Conservation (phyloP, 2,329 filamentous ascomycete species). For the Xylariaceae sp. region DNA sequence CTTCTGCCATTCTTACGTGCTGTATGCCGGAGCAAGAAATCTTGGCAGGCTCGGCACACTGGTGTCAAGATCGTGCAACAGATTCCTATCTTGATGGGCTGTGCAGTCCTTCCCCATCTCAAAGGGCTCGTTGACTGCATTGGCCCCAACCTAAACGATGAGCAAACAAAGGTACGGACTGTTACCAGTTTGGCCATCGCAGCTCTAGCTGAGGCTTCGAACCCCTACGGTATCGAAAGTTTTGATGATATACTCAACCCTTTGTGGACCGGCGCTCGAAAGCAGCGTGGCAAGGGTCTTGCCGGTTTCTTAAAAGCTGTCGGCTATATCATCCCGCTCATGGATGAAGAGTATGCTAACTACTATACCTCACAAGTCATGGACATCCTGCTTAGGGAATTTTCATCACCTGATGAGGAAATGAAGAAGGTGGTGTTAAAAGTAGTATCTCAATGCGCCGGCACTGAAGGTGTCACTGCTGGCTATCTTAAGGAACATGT, state of each 20-base stretch:
- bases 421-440: constrained; percentile 99
- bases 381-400: constrained; percentile 95
- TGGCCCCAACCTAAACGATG: constrained; percentile 90
- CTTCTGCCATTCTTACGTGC: constrained; percentile 91
- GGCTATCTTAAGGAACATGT: constrained; percentile 95
- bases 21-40: constrained; percentile 97
- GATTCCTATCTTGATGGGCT: constrained; percentile 98
- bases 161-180: constrained; percentile 95
- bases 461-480: constrained; percentile 90
- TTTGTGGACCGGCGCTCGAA: constrained; percentile 91
- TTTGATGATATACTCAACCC: constrained; percentile 98
- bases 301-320: constrained; percentile 96
- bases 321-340: constrained; percentile 95
- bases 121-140: constrained; percentile 97
- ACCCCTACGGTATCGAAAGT: constrained; percentile 97
- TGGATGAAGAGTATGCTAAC: constrained; percentile 99
- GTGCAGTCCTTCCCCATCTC: constrained; percentile 88
- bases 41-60: constrained; percentile 96
- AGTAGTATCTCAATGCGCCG: constrained; percentile 92
- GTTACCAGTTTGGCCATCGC: constrained; percentile 94
- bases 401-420: constrained; percentile 94
- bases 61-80: constrained; percentile 99
- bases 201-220: constrained; percentile 90
- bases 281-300: constrained; percentile 93
- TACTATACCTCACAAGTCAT: constrained; percentile 99